Evolutionary conservation across 192 early-diverging fungal genomes (phyloP).

Genomic region (Allomyces macrogynus): DNA sequence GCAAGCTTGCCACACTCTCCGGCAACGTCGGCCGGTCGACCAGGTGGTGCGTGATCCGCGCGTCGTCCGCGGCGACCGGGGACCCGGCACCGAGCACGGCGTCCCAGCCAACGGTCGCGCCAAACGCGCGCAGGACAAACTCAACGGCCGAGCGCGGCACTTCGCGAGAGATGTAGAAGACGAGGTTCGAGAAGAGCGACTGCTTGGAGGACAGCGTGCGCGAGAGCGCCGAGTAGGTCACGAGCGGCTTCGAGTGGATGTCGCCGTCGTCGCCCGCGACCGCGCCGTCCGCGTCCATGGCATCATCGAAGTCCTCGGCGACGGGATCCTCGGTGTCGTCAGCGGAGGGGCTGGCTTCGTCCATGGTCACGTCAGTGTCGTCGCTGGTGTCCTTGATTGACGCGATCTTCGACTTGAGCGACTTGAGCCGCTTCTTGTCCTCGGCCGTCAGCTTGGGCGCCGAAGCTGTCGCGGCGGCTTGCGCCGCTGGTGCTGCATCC

Average conservation of each 20-base stretch:
- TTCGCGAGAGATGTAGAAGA: constrained; percentile 81
- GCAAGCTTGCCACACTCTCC: constrained; percentile 26
- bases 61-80: constrained; percentile 53
- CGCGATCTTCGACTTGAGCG: constrained; percentile 18
- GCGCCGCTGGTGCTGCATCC: constrained; percentile 2
- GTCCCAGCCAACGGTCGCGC: constrained; percentile 82
- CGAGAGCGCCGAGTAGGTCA: constrained; percentile 1
- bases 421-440: constrained; percentile 19
- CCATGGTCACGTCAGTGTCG: constrained; percentile 6
- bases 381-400: constrained; percentile 17
- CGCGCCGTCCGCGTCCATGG: constrained; percentile 21
- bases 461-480: constrained; percentile 11
- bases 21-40: constrained; percentile 55
- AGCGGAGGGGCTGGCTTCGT: constrained; percentile 7
- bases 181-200: constrained; percentile 34
- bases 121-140: constrained; percentile 76
- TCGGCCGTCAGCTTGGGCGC: constrained; percentile 25
- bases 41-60: constrained; percentile 75
- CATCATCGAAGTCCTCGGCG: constrained; percentile 11
- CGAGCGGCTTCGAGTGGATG: constrained; percentile 8
- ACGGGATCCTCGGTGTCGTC: constrained; percentile 6
- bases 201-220: constrained; percentile 27
- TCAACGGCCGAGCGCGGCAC: constrained; percentile 80
- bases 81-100: constrained; percentile 51
- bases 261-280: constrained; percentile 7